Evolutionary conservation across 2,329 filamentous ascomycete genomes (phyloP).

Genomic region (Colletotrichum melonis): DNA sequence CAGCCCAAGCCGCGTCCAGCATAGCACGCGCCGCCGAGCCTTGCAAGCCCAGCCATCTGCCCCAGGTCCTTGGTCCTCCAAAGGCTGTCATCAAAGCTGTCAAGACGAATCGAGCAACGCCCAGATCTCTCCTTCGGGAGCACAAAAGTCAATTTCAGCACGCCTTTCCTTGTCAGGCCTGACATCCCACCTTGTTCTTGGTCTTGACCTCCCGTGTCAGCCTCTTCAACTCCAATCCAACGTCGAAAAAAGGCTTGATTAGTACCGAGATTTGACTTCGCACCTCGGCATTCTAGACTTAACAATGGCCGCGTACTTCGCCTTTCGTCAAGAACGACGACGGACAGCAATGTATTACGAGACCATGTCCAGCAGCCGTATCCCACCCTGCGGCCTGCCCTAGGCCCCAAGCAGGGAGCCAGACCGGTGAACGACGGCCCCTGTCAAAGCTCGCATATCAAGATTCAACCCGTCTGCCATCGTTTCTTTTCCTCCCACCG

Average conservation of each 20-base stretch:
- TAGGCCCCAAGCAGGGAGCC: neutral
- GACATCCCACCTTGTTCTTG: constrained; percentile 21
- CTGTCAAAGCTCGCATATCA: neutral
- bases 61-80: constrained; percentile 22
- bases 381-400: neutral
- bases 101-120: constrained; percentile 35
- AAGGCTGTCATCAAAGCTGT: constrained; percentile 31
- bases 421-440: neutral
- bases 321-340: neutral
- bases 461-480: neutral
- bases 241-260: neutral
- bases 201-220: constrained; percentile 20
- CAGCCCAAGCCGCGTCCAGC: constrained; percentile 16
- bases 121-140: constrained; percentile 32
- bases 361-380: neutral
- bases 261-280: neutral
- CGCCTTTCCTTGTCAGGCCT: constrained; percentile 35
- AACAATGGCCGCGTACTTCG: neutral
- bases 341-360: neutral
- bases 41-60: constrained; percentile 17
- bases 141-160: constrained; percentile 32
- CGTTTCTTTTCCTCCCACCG: neutral
- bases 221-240: constrained; percentile 29
- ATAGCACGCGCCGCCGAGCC: constrained; percentile 17
- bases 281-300: neutral